Evolutionary conservation across 1,139 yeast genomes (phyloP).

Genomic region (Pichiaceae sp.): DNA sequence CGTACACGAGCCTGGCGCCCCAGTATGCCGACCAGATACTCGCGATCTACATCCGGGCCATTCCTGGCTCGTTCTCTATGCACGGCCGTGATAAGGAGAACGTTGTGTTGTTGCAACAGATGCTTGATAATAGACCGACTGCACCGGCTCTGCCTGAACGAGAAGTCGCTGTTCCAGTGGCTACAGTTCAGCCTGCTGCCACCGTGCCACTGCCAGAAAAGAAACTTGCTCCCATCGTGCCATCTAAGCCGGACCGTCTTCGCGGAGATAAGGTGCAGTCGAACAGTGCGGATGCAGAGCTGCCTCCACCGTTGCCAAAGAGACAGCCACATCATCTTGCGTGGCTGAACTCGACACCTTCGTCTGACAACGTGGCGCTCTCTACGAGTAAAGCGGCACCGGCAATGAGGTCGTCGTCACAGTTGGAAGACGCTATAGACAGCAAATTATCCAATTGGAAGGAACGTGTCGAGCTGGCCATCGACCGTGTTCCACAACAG

Average conservation of each 20-base stretch:
- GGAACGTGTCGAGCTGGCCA: conserved; percentile 31
- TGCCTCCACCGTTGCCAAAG: neutral
- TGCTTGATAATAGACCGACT: conserved; percentile 8
- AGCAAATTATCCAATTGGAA: conserved; percentile 43
- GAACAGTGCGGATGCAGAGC: neutral
- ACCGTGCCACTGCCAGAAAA: neutral
- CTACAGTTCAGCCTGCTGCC: neutral
- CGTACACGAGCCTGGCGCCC: conserved; percentile 67
- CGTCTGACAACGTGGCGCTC: neutral
- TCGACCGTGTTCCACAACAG: conserved; percentile 30
- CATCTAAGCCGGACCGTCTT: neutral
- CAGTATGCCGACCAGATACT: conserved; percentile 52
- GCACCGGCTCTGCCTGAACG: conserved; percentile 1
- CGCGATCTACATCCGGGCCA: conserved; percentile 77
- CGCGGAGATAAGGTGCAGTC: neutral
- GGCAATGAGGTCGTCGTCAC: conserved; percentile 1
- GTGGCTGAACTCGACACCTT: conserved; percentile 3
- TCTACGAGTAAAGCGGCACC: conserved; percentile 2
- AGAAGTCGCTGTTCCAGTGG: neutral
- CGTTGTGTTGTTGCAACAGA: conserved; percentile 27
- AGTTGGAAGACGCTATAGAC: conserved; percentile 22
- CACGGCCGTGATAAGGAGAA: conserved; percentile 34
- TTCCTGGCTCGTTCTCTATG: conserved; percentile 59
- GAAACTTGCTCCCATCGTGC: neutral
- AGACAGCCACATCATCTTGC: conserved; percentile 1